Percentiles rank a stretch among this genome's conserved stretches.
phyloP scores from a whole-genome alignment of 1,284 basidiomycete species.

The Cerrena zonata region DNA sequence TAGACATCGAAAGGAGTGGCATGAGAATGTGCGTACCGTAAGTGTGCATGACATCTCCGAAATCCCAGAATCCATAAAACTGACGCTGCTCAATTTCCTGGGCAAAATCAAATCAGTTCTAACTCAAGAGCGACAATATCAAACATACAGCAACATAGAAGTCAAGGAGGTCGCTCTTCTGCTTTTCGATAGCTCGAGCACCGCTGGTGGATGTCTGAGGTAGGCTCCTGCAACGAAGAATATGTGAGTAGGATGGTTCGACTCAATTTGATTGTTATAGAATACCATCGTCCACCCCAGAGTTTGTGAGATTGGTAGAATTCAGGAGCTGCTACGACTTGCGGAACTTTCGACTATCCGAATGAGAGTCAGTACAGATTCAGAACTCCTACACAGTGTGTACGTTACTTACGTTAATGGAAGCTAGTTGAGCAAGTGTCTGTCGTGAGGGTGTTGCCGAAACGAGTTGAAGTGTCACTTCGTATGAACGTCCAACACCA shows the following conservation, averaged over 20 bases:
- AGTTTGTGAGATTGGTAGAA: conserved; percentile 35
- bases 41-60: conserved; percentile 41
- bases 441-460: conserved; percentile 30
- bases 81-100: conserved; percentile 36
- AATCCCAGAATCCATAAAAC: conserved; percentile 41
- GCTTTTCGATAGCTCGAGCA: conserved; percentile 31
- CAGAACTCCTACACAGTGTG: too few relatives aligned
- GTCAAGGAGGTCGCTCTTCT: conserved; percentile 34
- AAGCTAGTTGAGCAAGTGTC: conserved; percentile 27
- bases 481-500: conserved; percentile 37
- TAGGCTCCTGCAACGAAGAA: conserved; percentile 16
- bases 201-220: conserved; percentile 30
- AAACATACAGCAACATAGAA: conserved; percentile 34
- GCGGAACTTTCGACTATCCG: conserved; percentile 28
- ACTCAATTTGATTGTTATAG: neutral
- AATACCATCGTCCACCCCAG: conserved; percentile 35
- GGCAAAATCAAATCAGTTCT: too few relatives aligned
- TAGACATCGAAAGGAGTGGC: neutral
- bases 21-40: conserved; percentile 18
- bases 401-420: conserved; percentile 28
- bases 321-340: conserved; percentile 31
- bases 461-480: conserved; percentile 32
- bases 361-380: neutral
- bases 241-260: neutral
- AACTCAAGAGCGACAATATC: too few relatives aligned